Evolutionary conservation across 306 rosid species (phyloP).

Genomic region (Begonia loranthoides): DNA sequence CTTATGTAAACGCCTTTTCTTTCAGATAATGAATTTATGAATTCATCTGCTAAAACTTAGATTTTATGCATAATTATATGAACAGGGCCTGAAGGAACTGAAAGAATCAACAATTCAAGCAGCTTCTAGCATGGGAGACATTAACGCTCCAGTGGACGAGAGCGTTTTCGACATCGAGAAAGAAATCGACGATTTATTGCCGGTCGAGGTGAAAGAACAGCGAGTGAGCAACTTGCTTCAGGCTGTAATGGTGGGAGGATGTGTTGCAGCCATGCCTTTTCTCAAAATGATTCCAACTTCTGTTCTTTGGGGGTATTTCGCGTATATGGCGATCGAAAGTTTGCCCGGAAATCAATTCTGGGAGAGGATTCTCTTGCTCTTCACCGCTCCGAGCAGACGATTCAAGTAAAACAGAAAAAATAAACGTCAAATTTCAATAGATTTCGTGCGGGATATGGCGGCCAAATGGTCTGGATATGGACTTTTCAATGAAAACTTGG

Average conservation of each 20-base stretch:
- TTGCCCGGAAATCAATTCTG: conserved; percentile 97
- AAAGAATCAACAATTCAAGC: conserved; percentile 79
- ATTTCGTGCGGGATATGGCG: too few relatives aligned
- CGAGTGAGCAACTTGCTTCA: conserved; percentile 87
- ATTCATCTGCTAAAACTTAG: neutral
- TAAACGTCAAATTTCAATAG: too few relatives aligned
- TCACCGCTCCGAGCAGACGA: conserved; percentile 94
- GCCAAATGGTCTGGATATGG: too few relatives aligned
- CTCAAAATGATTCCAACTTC: conserved; percentile 90
- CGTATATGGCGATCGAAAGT: conserved; percentile 98
- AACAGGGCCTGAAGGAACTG: conserved; percentile 70
- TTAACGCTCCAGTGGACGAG: conserved; percentile 82
- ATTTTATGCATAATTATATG: neutral
- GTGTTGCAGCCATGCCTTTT: conserved; percentile 96
- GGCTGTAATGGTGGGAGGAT: conserved; percentile 74
- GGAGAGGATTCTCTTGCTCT: conserved; percentile 89
- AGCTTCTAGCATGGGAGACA: conserved; percentile 71
- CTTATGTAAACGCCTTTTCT: conserved; percentile 30
- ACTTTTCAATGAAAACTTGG: too few relatives aligned
- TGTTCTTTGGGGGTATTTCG: conserved; percentile 99
- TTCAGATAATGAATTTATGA: neutral
- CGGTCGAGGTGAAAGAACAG: conserved; percentile 96
- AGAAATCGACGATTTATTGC: conserved; percentile 85
- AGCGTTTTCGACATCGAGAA: conserved; percentile 77
- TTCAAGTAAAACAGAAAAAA: conserved; percentile 28